A percentile compares a stretch with the other conserved stretches of the same genome.
Conservation (phyloP, 2,329 filamentous ascomycete species). For the Hypoxylon sp. region DNA sequence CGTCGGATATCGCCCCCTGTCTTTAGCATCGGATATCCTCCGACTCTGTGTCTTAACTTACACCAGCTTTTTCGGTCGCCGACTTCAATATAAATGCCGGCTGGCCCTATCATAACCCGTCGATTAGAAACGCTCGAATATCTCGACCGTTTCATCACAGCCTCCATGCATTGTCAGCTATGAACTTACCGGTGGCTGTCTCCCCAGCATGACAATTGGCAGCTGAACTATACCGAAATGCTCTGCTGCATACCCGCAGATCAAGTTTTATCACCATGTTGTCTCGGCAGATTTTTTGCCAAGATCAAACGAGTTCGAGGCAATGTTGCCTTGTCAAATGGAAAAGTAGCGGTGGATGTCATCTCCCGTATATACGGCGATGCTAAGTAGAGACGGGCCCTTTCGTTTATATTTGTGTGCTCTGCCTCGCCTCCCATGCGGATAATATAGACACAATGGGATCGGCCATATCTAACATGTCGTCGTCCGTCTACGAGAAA, state of each 20-base stretch:
- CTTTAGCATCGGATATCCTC: constrained; percentile 8
- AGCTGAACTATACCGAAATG: constrained; percentile 22
- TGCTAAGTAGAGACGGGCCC: background rate
- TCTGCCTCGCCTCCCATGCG: background rate
- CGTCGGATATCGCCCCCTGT: background rate
- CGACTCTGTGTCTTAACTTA: background rate
- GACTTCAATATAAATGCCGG: constrained; percentile 13
- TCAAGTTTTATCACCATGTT: constrained; percentile 6
- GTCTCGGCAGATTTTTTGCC: background rate
- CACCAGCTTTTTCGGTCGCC: constrained; percentile 11
- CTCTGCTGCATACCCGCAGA: background rate
- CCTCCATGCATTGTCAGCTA: constrained; percentile 17
- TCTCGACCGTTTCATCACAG: background rate
- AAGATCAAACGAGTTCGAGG: background rate
- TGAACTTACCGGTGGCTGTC: constrained; percentile 4
- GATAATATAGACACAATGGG: constrained; percentile 18
- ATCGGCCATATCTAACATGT: constrained; percentile 53
- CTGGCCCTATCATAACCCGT: background rate
- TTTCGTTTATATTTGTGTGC: background rate
- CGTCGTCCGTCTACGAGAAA: constrained; percentile 55
- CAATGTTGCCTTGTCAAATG: background rate
- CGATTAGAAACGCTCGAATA: constrained; percentile 19
- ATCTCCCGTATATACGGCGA: constrained; percentile 9
- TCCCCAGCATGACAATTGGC: background rate
- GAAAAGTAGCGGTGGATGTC: background rate